Percentiles rank a stretch among this genome's conserved stretches.
These are phyloP conservation scores for Leptographium galeiforme DNA, from an alignment of 2,329 filamentous ascomycete species.

Conservation along the genomic window DNA sequence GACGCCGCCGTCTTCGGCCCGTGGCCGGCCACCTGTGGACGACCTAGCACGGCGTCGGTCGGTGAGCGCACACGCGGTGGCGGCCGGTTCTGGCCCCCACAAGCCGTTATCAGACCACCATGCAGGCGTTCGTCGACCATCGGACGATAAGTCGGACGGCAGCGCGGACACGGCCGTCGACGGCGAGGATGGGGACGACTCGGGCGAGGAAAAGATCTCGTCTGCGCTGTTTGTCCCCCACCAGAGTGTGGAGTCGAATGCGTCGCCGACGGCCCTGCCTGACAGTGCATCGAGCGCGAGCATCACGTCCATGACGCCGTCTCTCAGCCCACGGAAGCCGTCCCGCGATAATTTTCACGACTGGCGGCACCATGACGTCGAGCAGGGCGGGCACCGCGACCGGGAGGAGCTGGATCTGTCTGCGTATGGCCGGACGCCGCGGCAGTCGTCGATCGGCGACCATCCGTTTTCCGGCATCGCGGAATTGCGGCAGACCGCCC, in stretches of 20 bases:
- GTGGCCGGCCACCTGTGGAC: neutral
- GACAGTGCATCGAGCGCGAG: neutral
- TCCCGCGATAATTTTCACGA: constrained; percentile 27
- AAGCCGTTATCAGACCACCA: neutral
- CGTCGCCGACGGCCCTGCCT: constrained; percentile 7
- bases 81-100: neutral
- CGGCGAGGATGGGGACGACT: constrained; percentile 42
- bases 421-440: neutral
- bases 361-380: constrained; percentile 34
- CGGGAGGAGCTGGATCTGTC: neutral
- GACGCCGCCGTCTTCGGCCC: neutral
- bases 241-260: constrained; percentile 37
- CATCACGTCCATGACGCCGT: constrained; percentile 4
- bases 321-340: constrained; percentile 9
- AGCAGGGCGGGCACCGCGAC: constrained; percentile 2
- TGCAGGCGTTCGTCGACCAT: constrained; percentile 18
- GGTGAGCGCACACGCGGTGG: too few species aligned
- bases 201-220: constrained; percentile 75
- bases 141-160: constrained; percentile 18
- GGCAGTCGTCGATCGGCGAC: neutral
- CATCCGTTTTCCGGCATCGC: neutral
- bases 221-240: constrained; percentile 74
- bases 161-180: constrained; percentile 23
- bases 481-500: neutral
- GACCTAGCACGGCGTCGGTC: too few species aligned